A percentile compares a stretch with the other conserved stretches of the same genome.
phyloP scores from a whole-genome alignment of 2,329 filamentous ascomycete genomes.

The Fusarium algeriense region DNA sequence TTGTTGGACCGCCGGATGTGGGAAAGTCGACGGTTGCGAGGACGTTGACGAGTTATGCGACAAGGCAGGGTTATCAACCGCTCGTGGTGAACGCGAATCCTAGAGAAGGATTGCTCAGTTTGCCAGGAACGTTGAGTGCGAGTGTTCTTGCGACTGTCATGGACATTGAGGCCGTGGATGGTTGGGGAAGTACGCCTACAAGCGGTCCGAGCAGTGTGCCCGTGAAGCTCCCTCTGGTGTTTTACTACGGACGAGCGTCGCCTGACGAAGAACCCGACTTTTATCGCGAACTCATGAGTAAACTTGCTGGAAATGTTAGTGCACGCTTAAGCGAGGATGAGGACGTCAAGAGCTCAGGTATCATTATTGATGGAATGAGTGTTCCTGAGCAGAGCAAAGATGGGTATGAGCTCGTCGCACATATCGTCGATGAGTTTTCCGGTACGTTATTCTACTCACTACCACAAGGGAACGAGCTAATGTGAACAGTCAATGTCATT shows the following conservation, averaged over 20 bases:
- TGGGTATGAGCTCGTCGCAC: slow-evolving; percentile 81
- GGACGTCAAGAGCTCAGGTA: slow-evolving; percentile 77
- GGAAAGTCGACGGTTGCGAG: slow-evolving; percentile 88
- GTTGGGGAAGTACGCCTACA: slow-evolving; percentile 91
- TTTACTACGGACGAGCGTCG: slow-evolving; percentile 82
- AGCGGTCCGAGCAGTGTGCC: slow-evolving; percentile 89
- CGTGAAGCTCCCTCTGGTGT: slow-evolving; percentile 91
- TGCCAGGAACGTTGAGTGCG: slow-evolving; percentile 86
- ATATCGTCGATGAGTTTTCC: slow-evolving; percentile 73
- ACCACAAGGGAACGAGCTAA: slow-evolving; percentile 14
- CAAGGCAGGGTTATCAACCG: slow-evolving; percentile 78
- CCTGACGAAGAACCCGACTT: slow-evolving; percentile 79
- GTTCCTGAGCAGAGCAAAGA: slow-evolving; percentile 73
- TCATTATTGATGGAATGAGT: slow-evolving; percentile 88
- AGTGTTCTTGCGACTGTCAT: slow-evolving; percentile 89
- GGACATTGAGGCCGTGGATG: slow-evolving; percentile 82
- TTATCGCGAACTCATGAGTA: slow-evolving; percentile 80
- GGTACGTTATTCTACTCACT: slow-evolving; percentile 48
- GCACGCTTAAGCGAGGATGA: slow-evolving; percentile 82
- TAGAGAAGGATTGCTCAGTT: slow-evolving; percentile 79
- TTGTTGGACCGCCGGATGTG: slow-evolving; percentile 81
- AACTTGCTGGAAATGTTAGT: slow-evolving; percentile 82
- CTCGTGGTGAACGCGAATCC: slow-evolving; percentile 88
- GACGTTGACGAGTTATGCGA: slow-evolving; percentile 83
- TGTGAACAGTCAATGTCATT: slow-evolving; percentile 80